Conservation (phyloP, 2,329 filamentous ascomycete genomes). For the Podosphaera leucotricha region DNA sequence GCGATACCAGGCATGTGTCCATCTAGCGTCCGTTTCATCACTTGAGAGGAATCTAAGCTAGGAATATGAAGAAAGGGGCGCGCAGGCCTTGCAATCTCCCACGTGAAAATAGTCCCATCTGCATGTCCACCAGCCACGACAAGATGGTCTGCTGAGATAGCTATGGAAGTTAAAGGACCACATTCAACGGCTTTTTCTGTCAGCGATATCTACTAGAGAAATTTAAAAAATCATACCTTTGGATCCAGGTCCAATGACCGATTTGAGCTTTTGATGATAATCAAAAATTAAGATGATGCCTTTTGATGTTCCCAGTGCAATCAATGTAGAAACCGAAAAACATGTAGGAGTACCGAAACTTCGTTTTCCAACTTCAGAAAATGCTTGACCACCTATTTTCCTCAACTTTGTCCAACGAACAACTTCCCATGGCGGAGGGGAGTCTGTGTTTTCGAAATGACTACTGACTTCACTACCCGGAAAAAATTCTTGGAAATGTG, state of each 20-base stretch:
- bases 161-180: conserved; percentile 64
- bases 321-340: conserved; percentile 64
- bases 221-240: conserved; percentile 36
- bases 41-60: conserved; percentile 42
- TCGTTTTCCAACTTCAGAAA: conserved; percentile 76
- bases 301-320: conserved; percentile 81
- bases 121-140: conserved; percentile 79
- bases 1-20: conserved; percentile 60
- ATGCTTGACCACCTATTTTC: conserved; percentile 71
- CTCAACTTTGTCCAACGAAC: conserved; percentile 85
- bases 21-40: conserved; percentile 45
- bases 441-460: conserved; percentile 41
- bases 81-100: conserved; percentile 68
- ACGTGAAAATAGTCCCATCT: conserved; percentile 83
- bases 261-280: conserved; percentile 85
- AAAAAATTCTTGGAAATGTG: conserved; percentile 63
- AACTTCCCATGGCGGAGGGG: conserved; percentile 80
- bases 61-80: conserved; percentile 75
- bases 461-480: conserved; percentile 43
- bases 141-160: conserved; percentile 80
- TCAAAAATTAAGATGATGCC: conserved; percentile 91
- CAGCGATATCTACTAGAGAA: conserved; percentile 10
- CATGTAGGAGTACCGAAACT: conserved; percentile 87
- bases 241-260: conserved; percentile 79
- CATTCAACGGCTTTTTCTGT: conserved; percentile 54